These are phyloP conservation scores for Phytophthora europaea DNA, from an alignment of 352 stramenopile species.

Conservation along the genomic window DNA sequence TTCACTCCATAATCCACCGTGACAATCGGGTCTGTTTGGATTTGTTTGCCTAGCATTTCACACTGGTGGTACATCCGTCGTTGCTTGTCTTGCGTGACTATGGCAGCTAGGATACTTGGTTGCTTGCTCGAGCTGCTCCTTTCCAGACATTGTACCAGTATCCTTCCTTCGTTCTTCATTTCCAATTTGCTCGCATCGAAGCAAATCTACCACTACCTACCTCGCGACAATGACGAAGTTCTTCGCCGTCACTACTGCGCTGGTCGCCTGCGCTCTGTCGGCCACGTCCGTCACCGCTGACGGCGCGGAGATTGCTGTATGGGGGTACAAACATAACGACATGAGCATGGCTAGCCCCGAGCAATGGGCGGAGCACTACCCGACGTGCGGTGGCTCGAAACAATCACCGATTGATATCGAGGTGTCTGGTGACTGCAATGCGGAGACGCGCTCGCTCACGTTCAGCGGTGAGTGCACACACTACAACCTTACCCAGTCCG, in stretches of 20 bases:
- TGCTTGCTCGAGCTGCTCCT: constrained; percentile 16
- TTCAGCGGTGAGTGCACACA: constrained; percentile 30
- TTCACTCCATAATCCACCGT: constrained; percentile 1
- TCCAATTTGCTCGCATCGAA: constrained; percentile 27
- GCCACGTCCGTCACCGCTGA: constrained; percentile 1
- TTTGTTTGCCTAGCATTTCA: neutral
- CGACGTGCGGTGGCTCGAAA: constrained; percentile 30
- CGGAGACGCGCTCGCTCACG: constrained; percentile 19
- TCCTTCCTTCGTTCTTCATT: constrained; percentile 19
- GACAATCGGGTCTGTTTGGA: neutral
- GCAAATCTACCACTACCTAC: constrained; percentile 8
- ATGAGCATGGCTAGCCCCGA: constrained; percentile 13
- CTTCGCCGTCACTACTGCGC: constrained; percentile 13
- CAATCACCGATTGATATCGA: constrained; percentile 44
- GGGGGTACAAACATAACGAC: constrained; percentile 24
- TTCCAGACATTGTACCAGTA: neutral
- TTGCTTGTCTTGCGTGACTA: constrained; percentile 14
- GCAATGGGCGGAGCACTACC: constrained; percentile 19
- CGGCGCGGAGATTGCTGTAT: neutral
- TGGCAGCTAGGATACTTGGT: neutral
- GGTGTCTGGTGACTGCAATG: constrained; percentile 2
- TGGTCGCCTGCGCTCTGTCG: constrained; percentile 15
- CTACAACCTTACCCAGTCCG: constrained; percentile 31
- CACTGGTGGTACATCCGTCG: constrained; percentile 1
- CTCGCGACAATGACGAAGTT: constrained; percentile 25